Conservation (phyloP, 768 basidiomycete genomes). For the Pisolithus tinctorius region DNA sequence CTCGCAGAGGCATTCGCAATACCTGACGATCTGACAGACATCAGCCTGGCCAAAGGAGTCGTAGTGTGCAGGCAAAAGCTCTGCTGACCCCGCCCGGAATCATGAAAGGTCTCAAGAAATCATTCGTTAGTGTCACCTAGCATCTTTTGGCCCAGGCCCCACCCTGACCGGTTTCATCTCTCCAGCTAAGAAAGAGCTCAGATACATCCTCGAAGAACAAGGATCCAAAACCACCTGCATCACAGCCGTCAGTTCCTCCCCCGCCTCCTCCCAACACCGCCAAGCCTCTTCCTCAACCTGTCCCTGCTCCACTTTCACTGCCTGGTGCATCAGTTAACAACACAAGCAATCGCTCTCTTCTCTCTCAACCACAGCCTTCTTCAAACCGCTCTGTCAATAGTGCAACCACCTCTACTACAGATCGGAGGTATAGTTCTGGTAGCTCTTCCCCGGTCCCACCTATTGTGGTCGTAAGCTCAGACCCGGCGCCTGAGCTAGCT, state of each 20-base stretch:
- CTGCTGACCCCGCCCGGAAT: conserved; percentile 9
- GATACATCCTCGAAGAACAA: conserved; percentile 66
- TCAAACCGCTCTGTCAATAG: conserved; percentile 40
- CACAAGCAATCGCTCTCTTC: conserved; percentile 34
- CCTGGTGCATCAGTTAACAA: conserved; percentile 30
- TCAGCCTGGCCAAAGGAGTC: conserved; percentile 5
- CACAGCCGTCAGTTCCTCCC: conserved; percentile 38
- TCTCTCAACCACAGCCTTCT: conserved; percentile 31
- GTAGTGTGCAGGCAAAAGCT: conserved; percentile 9
- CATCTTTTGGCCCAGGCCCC: conserved; percentile 9
- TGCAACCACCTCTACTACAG: conserved; percentile 36
- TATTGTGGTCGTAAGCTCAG: conserved; percentile 82
- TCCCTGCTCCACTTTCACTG: conserved; percentile 31
- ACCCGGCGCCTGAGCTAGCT: conserved; percentile 43
- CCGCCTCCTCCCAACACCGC: conserved; percentile 59
- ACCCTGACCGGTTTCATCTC: conserved; percentile 15
- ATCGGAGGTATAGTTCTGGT: conserved; percentile 47
- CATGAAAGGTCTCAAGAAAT: conserved; percentile 87
- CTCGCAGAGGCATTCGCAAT: conserved; percentile 1
- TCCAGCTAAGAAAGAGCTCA: conserved; percentile 65
- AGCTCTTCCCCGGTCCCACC: conserved; percentile 58
- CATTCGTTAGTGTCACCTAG: conserved; percentile 45
- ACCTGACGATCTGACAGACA: conserved; percentile 4
- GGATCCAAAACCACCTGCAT: conserved; percentile 46
- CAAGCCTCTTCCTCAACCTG: conserved; percentile 57